A percentile compares a stretch with the other conserved stretches of the same genome.
Conservation (phyloP, 768 basidiomycete species). For the Termitomyces sp. region DNA sequence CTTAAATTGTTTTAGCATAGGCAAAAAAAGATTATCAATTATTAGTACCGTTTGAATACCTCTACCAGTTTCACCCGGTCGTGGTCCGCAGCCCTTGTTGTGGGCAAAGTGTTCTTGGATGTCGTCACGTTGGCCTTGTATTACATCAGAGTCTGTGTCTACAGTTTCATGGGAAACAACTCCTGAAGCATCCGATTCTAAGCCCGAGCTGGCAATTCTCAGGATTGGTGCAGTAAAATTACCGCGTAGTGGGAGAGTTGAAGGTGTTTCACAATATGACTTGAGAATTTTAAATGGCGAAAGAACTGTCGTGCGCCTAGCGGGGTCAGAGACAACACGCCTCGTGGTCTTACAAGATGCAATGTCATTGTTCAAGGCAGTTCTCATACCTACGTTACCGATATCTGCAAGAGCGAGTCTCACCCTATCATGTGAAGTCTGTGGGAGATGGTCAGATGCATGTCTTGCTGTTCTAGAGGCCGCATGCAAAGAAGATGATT, state of each 20-base stretch:
- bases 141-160: neutral
- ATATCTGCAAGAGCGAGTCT: conserved; percentile 13
- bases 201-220: neutral
- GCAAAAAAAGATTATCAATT: neutral
- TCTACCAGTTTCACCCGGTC: neutral
- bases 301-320: conserved; percentile 5
- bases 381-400: conserved; percentile 17
- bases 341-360: conserved; percentile 12
- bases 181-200: neutral
- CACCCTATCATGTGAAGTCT: neutral
- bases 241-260: neutral
- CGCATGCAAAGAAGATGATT: neutral
- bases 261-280: neutral
- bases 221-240: conserved; percentile 2
- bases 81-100: neutral
- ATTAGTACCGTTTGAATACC: neutral
- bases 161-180: neutral
- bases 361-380: conserved; percentile 14
- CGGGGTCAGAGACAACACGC: conserved; percentile 28
- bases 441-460: conserved; percentile 6
- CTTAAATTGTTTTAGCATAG: neutral
- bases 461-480: conserved; percentile 2
- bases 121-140: neutral
- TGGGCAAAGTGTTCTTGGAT: neutral
- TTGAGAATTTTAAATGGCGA: neutral